These are phyloP conservation scores for Hamigera avellanea DNA, from an alignment of 495 filamentous ascomycete genomes.

Conservation along the genomic window DNA sequence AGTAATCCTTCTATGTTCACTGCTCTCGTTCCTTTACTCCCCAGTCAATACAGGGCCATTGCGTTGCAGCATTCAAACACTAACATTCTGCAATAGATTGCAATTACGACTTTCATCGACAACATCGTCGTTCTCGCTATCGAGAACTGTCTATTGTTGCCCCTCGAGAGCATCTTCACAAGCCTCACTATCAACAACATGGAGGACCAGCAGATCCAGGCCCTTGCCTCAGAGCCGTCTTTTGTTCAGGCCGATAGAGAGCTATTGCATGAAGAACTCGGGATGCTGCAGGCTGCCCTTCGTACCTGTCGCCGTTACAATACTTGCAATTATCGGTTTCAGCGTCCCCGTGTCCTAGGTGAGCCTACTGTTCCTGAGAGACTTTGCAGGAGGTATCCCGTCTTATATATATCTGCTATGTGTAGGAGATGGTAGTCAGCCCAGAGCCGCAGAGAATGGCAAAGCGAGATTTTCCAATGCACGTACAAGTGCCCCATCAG, in stretches of 20 bases:
- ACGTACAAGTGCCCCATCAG: no score
- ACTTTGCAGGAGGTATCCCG: background rate
- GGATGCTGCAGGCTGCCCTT: conserved; percentile 10
- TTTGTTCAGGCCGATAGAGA: conserved; percentile 3
- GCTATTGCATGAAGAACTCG: conserved; percentile 5
- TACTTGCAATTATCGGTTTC: no score
- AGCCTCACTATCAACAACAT: conserved; percentile 17
- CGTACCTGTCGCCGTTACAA: background rate
- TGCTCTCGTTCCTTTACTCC: no score
- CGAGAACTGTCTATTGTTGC: conserved; percentile 42
- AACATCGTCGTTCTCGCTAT: conserved; percentile 47
- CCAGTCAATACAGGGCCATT: no score
- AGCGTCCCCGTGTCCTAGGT: no score
- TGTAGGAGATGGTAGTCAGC: background rate
- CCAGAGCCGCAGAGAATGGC: background rate
- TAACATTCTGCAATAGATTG: conserved; percentile 30
- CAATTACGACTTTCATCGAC: conserved; percentile 50
- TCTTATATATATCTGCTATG: background rate
- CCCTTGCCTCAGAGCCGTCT: conserved; percentile 10
- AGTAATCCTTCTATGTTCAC: no score
- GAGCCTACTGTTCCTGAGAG: no score
- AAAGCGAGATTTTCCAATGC: no score
- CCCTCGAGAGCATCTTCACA: conserved; percentile 17
- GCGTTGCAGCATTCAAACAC: no score
- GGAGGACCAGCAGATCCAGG: conserved; percentile 11